Conservation (phyloP, 2,329 filamentous ascomycete species). For the Aciculosporium take region DNA sequence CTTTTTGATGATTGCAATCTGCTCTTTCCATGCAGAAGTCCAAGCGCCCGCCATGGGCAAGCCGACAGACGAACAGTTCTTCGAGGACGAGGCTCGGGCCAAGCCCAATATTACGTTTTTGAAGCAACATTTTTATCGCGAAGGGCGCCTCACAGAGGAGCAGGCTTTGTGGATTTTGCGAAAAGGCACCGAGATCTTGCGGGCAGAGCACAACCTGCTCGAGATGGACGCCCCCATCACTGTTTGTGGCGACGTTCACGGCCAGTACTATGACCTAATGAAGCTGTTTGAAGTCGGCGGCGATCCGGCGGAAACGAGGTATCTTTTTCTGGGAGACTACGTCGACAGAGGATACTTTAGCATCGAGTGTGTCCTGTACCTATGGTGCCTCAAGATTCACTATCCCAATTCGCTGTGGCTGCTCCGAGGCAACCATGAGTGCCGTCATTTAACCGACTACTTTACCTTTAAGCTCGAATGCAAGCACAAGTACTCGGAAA, state of each 20-base stretch:
- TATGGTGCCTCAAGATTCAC: slow-evolving; percentile 98
- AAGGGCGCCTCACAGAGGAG: slow-evolving; percentile 91
- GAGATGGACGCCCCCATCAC: slow-evolving; percentile 99
- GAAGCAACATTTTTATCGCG: slow-evolving; percentile 96
- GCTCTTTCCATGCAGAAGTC: slow-evolving; percentile 51
- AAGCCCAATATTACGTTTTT: slow-evolving; percentile 91
- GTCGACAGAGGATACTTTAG: slow-evolving; percentile 98
- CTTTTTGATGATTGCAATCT: slow-evolving; percentile 1
- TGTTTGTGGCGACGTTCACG: slow-evolving; percentile 95
- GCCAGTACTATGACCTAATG: slow-evolving; percentile 99
- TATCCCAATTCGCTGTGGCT: slow-evolving; percentile 97
- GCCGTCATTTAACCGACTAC: slow-evolving; percentile 96
- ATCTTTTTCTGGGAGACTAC: slow-evolving; percentile 95
- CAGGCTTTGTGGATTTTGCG: slow-evolving; percentile 93
- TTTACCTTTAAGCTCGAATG: slow-evolving; percentile 99
- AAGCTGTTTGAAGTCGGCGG: slow-evolving; percentile 98
- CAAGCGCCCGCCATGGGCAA: slow-evolving; percentile 91
- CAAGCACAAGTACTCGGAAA: slow-evolving; percentile 98
- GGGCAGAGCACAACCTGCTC: slow-evolving; percentile 82
- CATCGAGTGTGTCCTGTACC: slow-evolving; percentile 95
- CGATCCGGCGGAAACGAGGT: slow-evolving; percentile 88
- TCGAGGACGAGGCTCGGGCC: slow-evolving; percentile 65
- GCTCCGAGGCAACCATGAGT: slow-evolving; percentile 95
- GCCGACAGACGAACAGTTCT: slow-evolving; percentile 89
- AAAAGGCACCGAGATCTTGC: slow-evolving; percentile 74